Percentiles rank a stretch among this genome's conserved stretches.
phyloP scores from a whole-genome alignment of 345 rosid species.

The Rhodomyrtus tomentosa region DNA sequence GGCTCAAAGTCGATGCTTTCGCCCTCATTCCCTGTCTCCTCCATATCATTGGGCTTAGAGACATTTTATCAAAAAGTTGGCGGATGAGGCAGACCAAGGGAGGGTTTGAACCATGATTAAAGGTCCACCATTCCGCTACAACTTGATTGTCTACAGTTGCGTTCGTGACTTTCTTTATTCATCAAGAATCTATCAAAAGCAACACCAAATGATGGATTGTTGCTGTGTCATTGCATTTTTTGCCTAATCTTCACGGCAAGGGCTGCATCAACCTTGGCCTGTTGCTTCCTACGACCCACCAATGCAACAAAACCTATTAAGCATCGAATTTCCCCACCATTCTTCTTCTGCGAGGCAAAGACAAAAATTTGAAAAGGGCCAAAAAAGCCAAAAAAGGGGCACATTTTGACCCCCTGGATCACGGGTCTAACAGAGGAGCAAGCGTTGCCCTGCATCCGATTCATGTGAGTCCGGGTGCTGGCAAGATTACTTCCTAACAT shows the following conservation, averaged over 20 bases:
- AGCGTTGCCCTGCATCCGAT: background rate
- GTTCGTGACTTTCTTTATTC: background rate
- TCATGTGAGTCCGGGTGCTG: background rate
- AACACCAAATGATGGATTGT: background rate
- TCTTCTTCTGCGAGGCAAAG: background rate
- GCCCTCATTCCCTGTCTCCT: background rate
- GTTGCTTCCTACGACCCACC: background rate
- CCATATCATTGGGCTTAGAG: background rate
- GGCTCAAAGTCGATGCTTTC: background rate
- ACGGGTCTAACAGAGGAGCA: background rate
- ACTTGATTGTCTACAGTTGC: constrained; percentile 4
- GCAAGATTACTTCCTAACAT: background rate
- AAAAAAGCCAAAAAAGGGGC: background rate
- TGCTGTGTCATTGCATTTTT: background rate
- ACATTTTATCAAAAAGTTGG: background rate
- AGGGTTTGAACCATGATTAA: background rate
- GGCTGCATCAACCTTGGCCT: background rate
- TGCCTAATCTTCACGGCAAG: background rate
- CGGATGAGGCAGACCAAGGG: background rate
- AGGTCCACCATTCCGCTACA: constrained; percentile 1
- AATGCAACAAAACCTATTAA: background rate
- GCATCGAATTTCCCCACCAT: background rate
- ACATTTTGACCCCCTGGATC: background rate
- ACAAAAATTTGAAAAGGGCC: background rate
- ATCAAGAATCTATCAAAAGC: background rate